Evolutionary conservation across 805 yeast species (phyloP), one percentile per base, ranked within the genome.

Genomic region (Blastobotrys mokoenaii): DNA sequence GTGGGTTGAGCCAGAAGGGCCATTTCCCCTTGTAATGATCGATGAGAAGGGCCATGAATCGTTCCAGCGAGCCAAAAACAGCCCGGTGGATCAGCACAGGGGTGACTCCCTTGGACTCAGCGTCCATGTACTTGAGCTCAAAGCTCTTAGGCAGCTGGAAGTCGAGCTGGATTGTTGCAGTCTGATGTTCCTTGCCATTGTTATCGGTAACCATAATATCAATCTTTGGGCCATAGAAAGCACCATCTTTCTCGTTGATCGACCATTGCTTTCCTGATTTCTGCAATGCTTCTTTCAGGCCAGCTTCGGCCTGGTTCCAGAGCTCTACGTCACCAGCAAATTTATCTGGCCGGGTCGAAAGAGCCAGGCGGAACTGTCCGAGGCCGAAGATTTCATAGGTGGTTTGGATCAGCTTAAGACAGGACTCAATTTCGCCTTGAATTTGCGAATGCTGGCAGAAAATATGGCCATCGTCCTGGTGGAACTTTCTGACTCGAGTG

Each of bases 61-160:
- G 72, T 62, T 93, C 98, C 7, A 93, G 71, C 0, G 97, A 88
- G 0, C 98, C 98, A 61, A 87, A 86, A 1, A 90, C 87, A 0
- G 98, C 98, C 46, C 98, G 72, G 60, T 93, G 98, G 27, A 93
- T 77, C 87, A 93, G 79, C n/a, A 93, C 90, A 2, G 98, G 98
- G 30, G 68, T 66, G 1, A 68, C 62, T 39, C 71, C 77, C 1
- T 75, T 73, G 30, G 39, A 33, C 17, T 38, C 50, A 14, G 39
- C 46, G 8, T 34, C 40, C 12, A 54, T 48, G 59, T 81, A 93
- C 54, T 76, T 71, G 48, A 93, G 72, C 38, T 83, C 74, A 60
- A 93, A 93, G 50, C 95, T 72, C 37, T 78, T 77, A 1, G 98
- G 98, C 14, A 93, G 71, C 64, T 93, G 96, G 73, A 93, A 93